Percentiles rank a stretch among this genome's conserved stretches.
Evolutionary conservation across 257 asterid species (phyloP).

Genomic region (Leonotis leonurus): DNA sequence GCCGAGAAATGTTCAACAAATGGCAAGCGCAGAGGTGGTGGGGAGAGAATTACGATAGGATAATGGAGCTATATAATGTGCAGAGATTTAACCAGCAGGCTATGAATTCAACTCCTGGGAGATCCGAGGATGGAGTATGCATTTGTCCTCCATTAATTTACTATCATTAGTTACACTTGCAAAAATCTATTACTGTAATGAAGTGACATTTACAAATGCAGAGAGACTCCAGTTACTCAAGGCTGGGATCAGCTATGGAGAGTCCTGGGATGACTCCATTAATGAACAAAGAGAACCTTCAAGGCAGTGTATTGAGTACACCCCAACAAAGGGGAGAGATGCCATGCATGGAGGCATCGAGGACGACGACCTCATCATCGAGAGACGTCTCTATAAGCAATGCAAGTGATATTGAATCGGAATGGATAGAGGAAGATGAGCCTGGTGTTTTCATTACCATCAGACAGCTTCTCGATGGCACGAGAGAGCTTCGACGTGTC

Average conservation of each 20-base stretch:
- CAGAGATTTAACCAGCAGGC: constrained; percentile 81
- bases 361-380: constrained; percentile 77
- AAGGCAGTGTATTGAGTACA: constrained; percentile 30
- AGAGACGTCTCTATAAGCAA: constrained; percentile 87
- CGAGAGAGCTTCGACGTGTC: constrained; percentile 90
- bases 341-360: constrained; percentile 87
- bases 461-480: constrained; percentile 80
- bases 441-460: constrained; percentile 89
- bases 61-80: constrained; percentile 85
- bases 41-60: constrained; percentile 79
- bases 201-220: too few species aligned
- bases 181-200: too few species aligned
- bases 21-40: constrained; percentile 95
- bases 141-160: background rate
- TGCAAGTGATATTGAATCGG: constrained; percentile 86
- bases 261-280: constrained; percentile 90
- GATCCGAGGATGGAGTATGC: constrained; percentile 85
- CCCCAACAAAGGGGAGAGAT: constrained; percentile 38
- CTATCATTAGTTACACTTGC: too few species aligned
- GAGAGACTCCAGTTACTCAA: constrained; percentile 85
- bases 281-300: constrained; percentile 37
- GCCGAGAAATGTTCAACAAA: constrained; percentile 83
- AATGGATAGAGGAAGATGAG: constrained; percentile 92
- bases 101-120: constrained; percentile 52
- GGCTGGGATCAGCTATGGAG: constrained; percentile 63